A percentile compares a stretch with the other conserved stretches of the same genome.
Conservation (phyloP, 768 basidiomycete species). For the Phylloporus sp. region DNA sequence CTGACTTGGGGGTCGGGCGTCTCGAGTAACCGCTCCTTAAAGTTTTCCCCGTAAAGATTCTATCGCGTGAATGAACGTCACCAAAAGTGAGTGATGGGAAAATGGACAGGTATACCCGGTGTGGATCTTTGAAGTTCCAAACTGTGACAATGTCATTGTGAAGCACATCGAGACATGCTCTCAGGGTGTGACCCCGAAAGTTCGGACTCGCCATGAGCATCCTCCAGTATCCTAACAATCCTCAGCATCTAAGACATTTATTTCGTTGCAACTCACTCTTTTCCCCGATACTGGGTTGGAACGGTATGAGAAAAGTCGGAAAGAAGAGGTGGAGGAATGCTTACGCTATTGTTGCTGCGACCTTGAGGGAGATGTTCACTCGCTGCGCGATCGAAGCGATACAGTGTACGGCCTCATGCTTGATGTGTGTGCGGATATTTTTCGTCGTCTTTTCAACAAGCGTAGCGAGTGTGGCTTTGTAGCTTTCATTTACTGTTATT, state of each 20-base stretch:
- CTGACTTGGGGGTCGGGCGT: background rate
- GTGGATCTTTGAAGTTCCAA: slow-evolving; percentile 6
- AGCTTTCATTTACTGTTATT: too few species aligned
- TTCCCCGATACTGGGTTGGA: background rate
- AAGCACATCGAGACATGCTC: background rate
- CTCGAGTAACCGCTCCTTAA: background rate
- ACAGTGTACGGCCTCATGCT: background rate
- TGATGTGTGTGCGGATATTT: too few species aligned
- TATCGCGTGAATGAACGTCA: background rate
- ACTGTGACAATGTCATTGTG: slow-evolving; percentile 3
- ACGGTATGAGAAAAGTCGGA: background rate
- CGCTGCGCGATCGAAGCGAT: slow-evolving; percentile 4
- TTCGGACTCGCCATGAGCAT: background rate
- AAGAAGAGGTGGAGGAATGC: background rate
- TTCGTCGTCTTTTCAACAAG: too few species aligned
- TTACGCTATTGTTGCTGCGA: background rate
- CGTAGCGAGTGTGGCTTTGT: too few species aligned
- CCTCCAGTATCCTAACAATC: slow-evolving; percentile 2
- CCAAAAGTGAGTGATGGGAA: background rate
- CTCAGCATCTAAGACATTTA: background rate
- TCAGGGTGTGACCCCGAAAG: background rate
- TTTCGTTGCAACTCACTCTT: background rate
- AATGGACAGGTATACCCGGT: background rate
- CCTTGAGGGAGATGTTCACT: background rate
- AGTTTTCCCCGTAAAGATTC: background rate